Evolutionary conservation across 352 stramenopile species (phyloP), one percentile per base, ranked within the genome.

Genomic region (Elongisporangium undulatum): DNA sequence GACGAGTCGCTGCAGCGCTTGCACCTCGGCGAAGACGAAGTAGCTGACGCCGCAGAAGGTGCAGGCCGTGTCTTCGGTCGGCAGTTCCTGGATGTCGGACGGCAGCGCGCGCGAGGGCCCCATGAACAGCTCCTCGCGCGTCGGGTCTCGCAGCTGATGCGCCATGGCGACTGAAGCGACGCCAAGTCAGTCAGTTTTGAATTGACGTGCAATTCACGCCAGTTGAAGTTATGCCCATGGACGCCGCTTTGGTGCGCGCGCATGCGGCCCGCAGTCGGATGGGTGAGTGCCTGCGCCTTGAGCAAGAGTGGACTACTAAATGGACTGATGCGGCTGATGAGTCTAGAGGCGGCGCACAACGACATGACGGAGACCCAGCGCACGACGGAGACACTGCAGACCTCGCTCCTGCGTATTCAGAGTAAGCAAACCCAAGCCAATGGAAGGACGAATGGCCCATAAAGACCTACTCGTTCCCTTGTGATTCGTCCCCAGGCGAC

Each of bases 21-120:
- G 81, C 51, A 94, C 82, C 58, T 94, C 85, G 24, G 82, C 79
- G 64, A 94, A 92, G 8, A 93, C 79, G 57, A 94, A 94, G 54
- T 92, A 94, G 63, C 83, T 92, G 29, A 94, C 85, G 6, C 85
- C 83, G 62, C 83, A 94, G 61, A 92, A 92, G 8, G 79, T 92
- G 64, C 83, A 94, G 1, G 84, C 85, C 5, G 85, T 94, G 58
- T 94, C 85, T 49, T 89, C 83, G 0, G 61, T 58, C 22, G 67
- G 22, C 59, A 94, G 72, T 64, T 87, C 55, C 59, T 92, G 83
- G 56, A 94, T 90, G 51, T 82, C 80, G 38, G 63, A 56, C 0
- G 83, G 83, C 15, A 94, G 67, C 51, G 74, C 73, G 52, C 84
- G 78, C 20, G 58, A 76, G 20, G 82, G 79, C 15, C 72, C 82